Base-by-base conservation (phyloP, 2,329 filamentous ascomycete species). In the Pezicula rhizophila region DNA sequence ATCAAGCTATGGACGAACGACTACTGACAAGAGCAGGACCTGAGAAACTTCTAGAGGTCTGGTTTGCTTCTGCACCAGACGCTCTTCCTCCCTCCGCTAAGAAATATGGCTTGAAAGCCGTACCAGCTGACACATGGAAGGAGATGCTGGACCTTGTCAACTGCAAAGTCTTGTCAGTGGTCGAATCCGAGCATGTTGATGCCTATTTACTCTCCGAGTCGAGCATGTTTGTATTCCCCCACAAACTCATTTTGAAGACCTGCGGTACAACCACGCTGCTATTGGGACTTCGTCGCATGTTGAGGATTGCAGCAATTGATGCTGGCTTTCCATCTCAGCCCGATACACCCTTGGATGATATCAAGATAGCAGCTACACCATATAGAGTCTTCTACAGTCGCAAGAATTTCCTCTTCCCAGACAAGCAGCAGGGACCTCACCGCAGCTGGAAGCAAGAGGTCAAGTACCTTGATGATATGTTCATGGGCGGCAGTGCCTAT, bases 141-240 rank as follows among this genome's bases (percentile, higher is more conserved):
- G 84, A 84, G 51, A 96, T 99, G 93, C 80, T 99, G 51, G 93
- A 99, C 66, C 79, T 96, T 64, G 93, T 99, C 71, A 95, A 96
- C 68, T 99, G 93, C 83, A 93, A 99, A 74, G 90, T 99, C 48
- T 77, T 99, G 48, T 99, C 93, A 4, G 86, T 96, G 54, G 81
- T 99, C 55, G 85, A 92, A 66, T 96, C 92, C 20, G 90, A 96
- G 55, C 85, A 92, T 65, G 87, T 97, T 60, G 93, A 99, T 65
- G 92, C 93, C 57, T 99, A 99, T 66, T 82, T 99, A 6, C 78
- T 99, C 48, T 99, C 93, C 55, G 93, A 99, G 73, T 97, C 93
- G 37, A 97, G 93, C 86, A 96, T 99, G 91, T 99, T 99, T 67
- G 89, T 99, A 60, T 99, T 96, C 70, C 90, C 91, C n/a, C 93